phyloP scores from a whole-genome alignment of 2,329 filamentous ascomycete genomes.

The Ascochyta pisi region DNA sequence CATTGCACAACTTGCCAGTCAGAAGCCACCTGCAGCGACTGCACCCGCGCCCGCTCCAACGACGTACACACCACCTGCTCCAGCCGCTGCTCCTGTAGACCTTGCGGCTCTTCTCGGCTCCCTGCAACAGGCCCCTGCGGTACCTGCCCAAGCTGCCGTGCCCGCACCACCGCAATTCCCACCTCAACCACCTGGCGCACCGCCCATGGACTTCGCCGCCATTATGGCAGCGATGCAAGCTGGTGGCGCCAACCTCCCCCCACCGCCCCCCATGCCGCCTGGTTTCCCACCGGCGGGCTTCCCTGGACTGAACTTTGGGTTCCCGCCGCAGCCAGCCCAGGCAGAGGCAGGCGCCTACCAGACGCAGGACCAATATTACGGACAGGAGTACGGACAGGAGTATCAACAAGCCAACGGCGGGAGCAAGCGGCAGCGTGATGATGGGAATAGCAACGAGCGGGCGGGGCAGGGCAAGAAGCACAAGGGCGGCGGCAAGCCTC shows the following conservation, averaged over 20 bases:
- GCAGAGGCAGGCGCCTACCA: conserved; percentile 23
- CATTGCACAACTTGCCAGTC: conserved; percentile 36
- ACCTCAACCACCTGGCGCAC: conserved; percentile 22
- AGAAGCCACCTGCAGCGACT: conserved; percentile 15
- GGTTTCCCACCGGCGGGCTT: conserved; percentile 25
- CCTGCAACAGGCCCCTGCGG: conserved; percentile 23
- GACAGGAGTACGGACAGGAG: conserved; percentile 37
- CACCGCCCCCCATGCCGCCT: conserved; percentile 34
- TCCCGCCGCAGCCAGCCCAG: conserved; percentile 24
- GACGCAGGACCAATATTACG: conserved; percentile 28
- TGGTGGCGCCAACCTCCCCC: conserved; percentile 26
- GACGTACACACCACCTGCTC: conserved; percentile 28
- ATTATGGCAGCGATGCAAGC: conserved; percentile 35
- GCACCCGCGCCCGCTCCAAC: conserved; percentile 21
- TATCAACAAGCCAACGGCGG: conserved; percentile 41
- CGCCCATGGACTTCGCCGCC: conserved; percentile 32
- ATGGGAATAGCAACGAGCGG: conserved; percentile 32
- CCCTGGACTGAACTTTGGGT: conserved; percentile 22
- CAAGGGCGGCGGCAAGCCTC: conserved; percentile 38
- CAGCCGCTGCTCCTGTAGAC: conserved; percentile 30
- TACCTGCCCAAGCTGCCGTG: conserved; percentile 17
- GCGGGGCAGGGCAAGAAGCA: conserved; percentile 61
- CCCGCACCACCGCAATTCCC: conserved; percentile 21
- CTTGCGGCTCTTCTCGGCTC: conserved; percentile 39
- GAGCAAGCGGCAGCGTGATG: conserved; percentile 47